Evolutionary conservation across 352 stramenopile genomes (phyloP), one percentile per base, ranked within the genome.

Genomic region (Phytophthora sansomeana): DNA sequence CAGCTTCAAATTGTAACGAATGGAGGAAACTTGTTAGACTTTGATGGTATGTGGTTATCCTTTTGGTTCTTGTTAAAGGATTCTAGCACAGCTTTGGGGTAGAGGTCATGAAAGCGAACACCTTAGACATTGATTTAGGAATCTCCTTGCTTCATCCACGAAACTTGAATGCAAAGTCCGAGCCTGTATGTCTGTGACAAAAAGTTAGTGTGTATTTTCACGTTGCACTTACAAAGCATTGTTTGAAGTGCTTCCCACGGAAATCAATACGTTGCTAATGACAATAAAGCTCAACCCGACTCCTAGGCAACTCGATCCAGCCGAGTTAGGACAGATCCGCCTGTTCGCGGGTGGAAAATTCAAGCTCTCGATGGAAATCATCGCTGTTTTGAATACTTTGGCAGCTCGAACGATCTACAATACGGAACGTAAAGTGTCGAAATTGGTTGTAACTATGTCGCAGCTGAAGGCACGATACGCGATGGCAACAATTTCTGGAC

Each of bases 121-220:
- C n/a, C n/a, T n/a, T n/a, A n/a, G n/a, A n/a, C n/a, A n/a, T n/a
- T n/a, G n/a, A n/a, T n/a, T 38, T 13, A 38, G 13, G 33, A 13
- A 38, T 9, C 10, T 5, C 1, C 41, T 29, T 10, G 32, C 9
- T 36, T 5, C 8, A 54, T 42, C 47, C 47, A 54, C 13, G 47
- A 38, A 42, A 54, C 16, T n/a, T 36, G 29, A 54, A 54, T 7
- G 47, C 19, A 29, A 54, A 54, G 29, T 54, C 47, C 16, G n/a
- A 14, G 10, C 47, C 47, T 53, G 28, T 14, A 26, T 10, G 21
- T 6, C n/a, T n/a, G n/a, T n/a, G n/a, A n/a, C n/a, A n/a, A n/a
- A n/a, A 17, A 54, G 30, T 39, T 13, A 46, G 5, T 26, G 17
- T 5, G 11, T 4, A 42, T 9, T 21, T 26, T 29, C 6, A 16